Base-by-base conservation (phyloP, 306 rosid species). In the Quercus bicolor region DNA sequence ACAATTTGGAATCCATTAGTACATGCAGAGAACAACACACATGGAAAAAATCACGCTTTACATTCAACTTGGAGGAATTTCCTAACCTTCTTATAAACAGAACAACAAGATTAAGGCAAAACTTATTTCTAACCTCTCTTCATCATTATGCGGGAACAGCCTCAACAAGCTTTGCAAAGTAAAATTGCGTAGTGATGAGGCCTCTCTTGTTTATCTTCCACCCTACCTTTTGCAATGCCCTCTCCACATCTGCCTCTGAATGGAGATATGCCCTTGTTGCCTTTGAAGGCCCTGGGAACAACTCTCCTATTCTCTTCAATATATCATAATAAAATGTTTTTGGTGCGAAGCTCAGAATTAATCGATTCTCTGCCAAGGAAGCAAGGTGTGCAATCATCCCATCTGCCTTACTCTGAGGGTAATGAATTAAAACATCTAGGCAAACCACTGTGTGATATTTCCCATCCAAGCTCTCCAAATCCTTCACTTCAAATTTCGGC, bases 191-290 rank as follows among this genome's bases (percentile, higher is more conserved):
- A 5, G 96, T 82, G 73, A 76, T 80, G 57, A 90, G 84, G 82
- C 99, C 99, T 82, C 78, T 90, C 88, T 90, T 95, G 78, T 84
- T 90, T 76, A 91, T 90, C 53, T 72, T 93, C 97, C 99, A 93
- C 16, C 99, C 98, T 75, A 86, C 99, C 85, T 86, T 88, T 24
- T 48, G 79, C 83, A 95, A 78, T 5, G 98, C 98, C 64, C 82
- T 86, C 85, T 95, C 98, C 53, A 95, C 86, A 48, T 95, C 99
- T 1, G 87, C 98, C 89, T 93, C 97, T 0, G 98, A 78, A 62
- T 95, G 99, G 62, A 95, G 97, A 83, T 95, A 95, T 19, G 99
- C 98, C 79, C 98, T 89, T 0, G 97, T 95, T 40, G 98, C 99
- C 89, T 93, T 95, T 1, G 98, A 95, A 78, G 99, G 98, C 51